A percentile compares a stretch with the other conserved stretches of the same genome.
Conservation (phyloP, 306 rosid species). For the Pachyrhizus erosus region DNA sequence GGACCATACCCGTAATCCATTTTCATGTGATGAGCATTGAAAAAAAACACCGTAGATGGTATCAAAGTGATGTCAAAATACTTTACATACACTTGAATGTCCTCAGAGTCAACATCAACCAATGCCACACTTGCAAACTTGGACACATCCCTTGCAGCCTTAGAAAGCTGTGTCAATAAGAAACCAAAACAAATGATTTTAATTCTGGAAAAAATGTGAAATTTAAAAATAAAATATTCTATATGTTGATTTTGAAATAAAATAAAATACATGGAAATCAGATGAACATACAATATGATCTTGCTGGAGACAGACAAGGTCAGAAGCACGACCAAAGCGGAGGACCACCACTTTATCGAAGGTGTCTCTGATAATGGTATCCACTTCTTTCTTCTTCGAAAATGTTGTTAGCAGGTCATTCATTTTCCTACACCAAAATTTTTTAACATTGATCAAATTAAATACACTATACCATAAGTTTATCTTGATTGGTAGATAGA, state of each 20-base stretch:
- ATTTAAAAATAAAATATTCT: not conserved
- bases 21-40: constrained; percentile 98
- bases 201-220: not conserved
- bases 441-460: not conserved
- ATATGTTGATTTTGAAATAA: not conserved
- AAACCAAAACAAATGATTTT: not conserved
- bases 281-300: constrained; percentile 65
- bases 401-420: constrained; percentile 50
- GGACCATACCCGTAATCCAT: constrained; percentile 83
- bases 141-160: constrained; percentile 82
- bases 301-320: constrained; percentile 66
- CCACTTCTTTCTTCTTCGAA: constrained; percentile 72
- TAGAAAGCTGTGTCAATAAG: constrained; percentile 62
- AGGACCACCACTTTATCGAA: constrained; percentile 87
- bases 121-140: constrained; percentile 80
- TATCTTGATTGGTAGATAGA: not conserved
- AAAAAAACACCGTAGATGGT: constrained; percentile 87
- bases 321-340: constrained; percentile 82
- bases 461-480: not conserved
- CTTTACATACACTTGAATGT: constrained; percentile 71
- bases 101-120: constrained; percentile 80
- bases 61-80: constrained; percentile 80
- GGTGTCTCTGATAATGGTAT: constrained; percentile 75
- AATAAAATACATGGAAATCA: not conserved
- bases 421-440: constrained; percentile 39